Evolutionary conservation across 176 grass and related monocot species (phyloP).

Genomic region (Carex cristatella): DNA sequence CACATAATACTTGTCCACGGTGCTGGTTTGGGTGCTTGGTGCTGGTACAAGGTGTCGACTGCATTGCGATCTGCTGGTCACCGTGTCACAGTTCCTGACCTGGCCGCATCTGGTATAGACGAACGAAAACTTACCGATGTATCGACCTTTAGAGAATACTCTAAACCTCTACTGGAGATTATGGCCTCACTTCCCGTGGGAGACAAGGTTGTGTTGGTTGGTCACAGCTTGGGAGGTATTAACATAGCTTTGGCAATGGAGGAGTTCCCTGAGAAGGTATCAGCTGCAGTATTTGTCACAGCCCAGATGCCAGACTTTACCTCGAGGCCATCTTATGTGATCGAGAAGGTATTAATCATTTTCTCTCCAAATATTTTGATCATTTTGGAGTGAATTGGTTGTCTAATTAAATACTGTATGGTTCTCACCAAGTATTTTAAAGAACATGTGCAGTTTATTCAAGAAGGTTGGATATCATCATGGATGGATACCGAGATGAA

Average conservation of each 20-base stretch:
- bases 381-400: background rate
- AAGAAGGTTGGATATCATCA: slow-evolving; percentile 23
- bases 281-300: slow-evolving; percentile 56
- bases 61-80: slow-evolving; percentile 48
- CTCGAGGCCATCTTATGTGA: slow-evolving; percentile 34
- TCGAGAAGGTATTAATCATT: slow-evolving; percentile 30
- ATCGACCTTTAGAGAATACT: slow-evolving; percentile 66
- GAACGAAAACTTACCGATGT: slow-evolving; percentile 39
- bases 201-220: slow-evolving; percentile 60
- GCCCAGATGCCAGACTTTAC: slow-evolving; percentile 56
- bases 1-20: slow-evolving; percentile 80
- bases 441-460: slow-evolving; percentile 23
- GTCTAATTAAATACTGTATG: background rate
- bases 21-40: slow-evolving; percentile 58
- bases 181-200: slow-evolving; percentile 36
- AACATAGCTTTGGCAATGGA: slow-evolving; percentile 58
- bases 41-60: slow-evolving; percentile 62
- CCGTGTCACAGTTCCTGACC: slow-evolving; percentile 56
- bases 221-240: slow-evolving; percentile 69
- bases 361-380: background rate
- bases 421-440: no score
- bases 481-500: slow-evolving; percentile 65
- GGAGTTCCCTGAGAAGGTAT: slow-evolving; percentile 70
- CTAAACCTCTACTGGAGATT: slow-evolving; percentile 47
- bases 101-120: slow-evolving; percentile 61